Conservation (phyloP, 129 eudicot species). For the Kitagawia praeruptora region DNA sequence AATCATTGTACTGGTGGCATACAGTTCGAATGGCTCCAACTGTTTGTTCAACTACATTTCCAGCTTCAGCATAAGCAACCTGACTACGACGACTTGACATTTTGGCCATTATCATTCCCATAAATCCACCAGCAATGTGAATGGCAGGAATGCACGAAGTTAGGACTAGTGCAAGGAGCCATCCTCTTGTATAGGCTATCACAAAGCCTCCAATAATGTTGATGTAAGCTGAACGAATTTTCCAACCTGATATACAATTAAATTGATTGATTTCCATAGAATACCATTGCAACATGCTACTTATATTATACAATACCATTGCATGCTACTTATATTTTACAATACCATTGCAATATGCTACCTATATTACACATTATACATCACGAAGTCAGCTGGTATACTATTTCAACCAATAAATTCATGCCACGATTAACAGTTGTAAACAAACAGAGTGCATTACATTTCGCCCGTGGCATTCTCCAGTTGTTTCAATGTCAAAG, state of each 20-base stretch:
- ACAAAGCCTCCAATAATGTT: constrained; percentile 34
- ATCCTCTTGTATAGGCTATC: constrained; percentile 45
- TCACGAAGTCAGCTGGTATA: neutral
- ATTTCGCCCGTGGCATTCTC: constrained; percentile 63
- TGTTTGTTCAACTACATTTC: constrained; percentile 46
- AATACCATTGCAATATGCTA: no score
- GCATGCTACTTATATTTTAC: neutral
- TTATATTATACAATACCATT: no score
- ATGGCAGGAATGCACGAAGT: constrained; percentile 28
- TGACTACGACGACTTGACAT: constrained; percentile 33
- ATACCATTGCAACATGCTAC: neutral
- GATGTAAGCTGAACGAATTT: constrained; percentile 38
- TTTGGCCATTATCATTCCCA: constrained; percentile 24
- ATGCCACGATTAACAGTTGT: neutral
- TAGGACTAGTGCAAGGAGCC: constrained; percentile 40
- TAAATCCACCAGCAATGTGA: constrained; percentile 29
- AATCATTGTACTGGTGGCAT: constrained; percentile 2
- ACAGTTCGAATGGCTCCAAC: constrained; percentile 47
- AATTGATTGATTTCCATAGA: neutral
- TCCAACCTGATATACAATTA: constrained; percentile 26
- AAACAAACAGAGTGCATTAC: constrained; percentile 1
- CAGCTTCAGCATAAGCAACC: constrained; percentile 45
- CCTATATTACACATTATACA: neutral
- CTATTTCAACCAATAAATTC: neutral
- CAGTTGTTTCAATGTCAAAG: constrained; percentile 60